Conservation (phyloP, 2,329 filamentous ascomycete species). For the Diaporthe aspalathi region DNA sequence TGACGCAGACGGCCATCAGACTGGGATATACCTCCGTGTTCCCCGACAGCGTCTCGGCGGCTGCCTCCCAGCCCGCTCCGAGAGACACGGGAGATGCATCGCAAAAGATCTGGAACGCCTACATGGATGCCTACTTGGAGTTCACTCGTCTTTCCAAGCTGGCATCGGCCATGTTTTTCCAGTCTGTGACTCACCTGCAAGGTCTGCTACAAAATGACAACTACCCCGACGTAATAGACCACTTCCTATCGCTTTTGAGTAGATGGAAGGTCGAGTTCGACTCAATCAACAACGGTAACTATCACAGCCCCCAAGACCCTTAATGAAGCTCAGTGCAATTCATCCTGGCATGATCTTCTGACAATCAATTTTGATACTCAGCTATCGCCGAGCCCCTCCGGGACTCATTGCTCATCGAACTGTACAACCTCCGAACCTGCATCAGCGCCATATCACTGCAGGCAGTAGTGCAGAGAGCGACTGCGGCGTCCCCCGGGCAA, state of each 20-base stretch:
- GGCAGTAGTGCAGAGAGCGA: neutral
- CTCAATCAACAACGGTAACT: neutral
- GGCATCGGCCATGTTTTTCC: neutral
- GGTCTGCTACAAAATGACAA: neutral
- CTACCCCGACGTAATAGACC: neutral
- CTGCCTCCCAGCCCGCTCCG: neutral
- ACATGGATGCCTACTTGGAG: neutral
- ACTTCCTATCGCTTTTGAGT: neutral
- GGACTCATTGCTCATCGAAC: neutral
- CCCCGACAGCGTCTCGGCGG: neutral
- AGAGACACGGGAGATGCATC: neutral
- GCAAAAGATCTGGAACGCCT: neutral
- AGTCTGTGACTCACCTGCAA: neutral
- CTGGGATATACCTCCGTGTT: neutral
- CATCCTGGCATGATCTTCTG: neutral
- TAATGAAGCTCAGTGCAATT: neutral
- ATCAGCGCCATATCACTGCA: neutral
- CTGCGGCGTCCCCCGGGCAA: neutral
- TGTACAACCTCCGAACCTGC: neutral
- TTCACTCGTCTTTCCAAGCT: neutral
- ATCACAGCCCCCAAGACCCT: too few relatives aligned
- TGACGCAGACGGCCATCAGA: neutral
- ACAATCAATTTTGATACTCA: neutral
- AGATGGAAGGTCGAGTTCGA: neutral
- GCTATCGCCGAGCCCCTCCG: neutral